Evolutionary conservation across 345 rosid genomes (phyloP), one percentile per base, ranked within the genome.

Genomic region (Leavenworthia alabamica): DNA sequence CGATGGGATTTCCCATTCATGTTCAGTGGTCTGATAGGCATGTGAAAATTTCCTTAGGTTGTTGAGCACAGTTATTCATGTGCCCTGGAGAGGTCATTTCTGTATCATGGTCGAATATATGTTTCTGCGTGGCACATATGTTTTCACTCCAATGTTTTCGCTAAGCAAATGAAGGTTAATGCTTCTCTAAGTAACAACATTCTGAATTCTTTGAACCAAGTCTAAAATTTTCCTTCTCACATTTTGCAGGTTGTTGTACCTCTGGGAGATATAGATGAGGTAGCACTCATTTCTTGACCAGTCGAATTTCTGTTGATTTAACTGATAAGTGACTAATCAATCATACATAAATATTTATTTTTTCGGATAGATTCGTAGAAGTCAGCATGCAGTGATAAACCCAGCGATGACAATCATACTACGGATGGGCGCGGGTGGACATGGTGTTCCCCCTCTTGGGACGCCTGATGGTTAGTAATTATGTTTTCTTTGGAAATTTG

Each of bases 351-450:
- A 50, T 5, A n/a, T 13, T 58, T 10, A 48, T n/a, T n/a, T n/a
- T 50, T 64, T 71, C 50, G 40, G 66, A 56, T 76, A 93, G 99
- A 87, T 93, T 60, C 86, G 90, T 29, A 85, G 87, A 77, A 93
- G 96, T 78, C 97, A 93, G 71, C 99, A 93, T 76, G 99, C 99
- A 56, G 65, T 87, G 72, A 93, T 93, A 62, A 93, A 93, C 80
- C 99, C 99, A 73, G 86, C 99, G 15, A 77, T 89, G 68, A 89
- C 99, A 66, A 83, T 89, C 62, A 84, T 85, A 74, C 91, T 93
- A 41, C 94, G 87, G 64, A 81, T 85, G 91, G 99, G 99, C 57
- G 97, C 99, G 61, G 99, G 99, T 74, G 99, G 99, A 62, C 99
- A 86, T 78, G 99, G 97, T 73, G 99, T 93, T 57, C 99, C 99